phyloP scores from a whole-genome alignment of 257 asterid genomes.

The Jacaranda mimosifolia region DNA sequence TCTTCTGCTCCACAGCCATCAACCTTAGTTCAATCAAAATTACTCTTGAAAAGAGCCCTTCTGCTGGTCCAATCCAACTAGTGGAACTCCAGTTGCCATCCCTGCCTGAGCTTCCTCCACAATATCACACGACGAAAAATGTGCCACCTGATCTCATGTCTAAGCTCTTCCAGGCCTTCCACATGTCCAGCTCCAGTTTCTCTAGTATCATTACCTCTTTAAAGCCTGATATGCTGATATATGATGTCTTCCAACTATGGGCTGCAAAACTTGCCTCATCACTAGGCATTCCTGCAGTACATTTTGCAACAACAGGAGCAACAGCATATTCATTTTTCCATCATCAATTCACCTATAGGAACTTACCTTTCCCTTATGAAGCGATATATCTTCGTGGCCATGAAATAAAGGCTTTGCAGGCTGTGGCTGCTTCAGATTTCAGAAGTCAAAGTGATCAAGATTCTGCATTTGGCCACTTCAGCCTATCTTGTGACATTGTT shows the following conservation, averaged over 20 bases:
- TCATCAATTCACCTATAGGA: not conserved
- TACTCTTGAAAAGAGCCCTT: not conserved
- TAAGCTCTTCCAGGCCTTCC: not conserved
- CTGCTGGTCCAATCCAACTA: not conserved
- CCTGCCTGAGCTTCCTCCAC: not conserved
- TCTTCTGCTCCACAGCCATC: not conserved
- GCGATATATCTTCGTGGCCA: not conserved
- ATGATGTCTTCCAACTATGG: not conserved
- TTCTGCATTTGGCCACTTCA: not conserved
- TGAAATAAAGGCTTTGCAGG: not conserved
- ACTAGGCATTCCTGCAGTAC: not conserved
- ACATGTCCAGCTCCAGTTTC: not conserved
- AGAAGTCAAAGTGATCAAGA: too few relatives aligned
- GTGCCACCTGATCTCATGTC: not conserved
- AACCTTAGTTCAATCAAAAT: not conserved
- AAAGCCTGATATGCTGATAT: not conserved
- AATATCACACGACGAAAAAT: not conserved
- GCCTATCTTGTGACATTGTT: slow-evolving; percentile 37
- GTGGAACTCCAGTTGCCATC: not conserved
- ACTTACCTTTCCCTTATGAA: not conserved
- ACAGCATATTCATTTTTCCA: not conserved
- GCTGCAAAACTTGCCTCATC: not conserved
- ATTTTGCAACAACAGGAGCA: not conserved
- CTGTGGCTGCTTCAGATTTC: too few relatives aligned
- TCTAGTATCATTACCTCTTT: not conserved